Evolutionary conservation across 345 rosid genomes (phyloP).

Genomic region (Citrus inodora): DNA sequence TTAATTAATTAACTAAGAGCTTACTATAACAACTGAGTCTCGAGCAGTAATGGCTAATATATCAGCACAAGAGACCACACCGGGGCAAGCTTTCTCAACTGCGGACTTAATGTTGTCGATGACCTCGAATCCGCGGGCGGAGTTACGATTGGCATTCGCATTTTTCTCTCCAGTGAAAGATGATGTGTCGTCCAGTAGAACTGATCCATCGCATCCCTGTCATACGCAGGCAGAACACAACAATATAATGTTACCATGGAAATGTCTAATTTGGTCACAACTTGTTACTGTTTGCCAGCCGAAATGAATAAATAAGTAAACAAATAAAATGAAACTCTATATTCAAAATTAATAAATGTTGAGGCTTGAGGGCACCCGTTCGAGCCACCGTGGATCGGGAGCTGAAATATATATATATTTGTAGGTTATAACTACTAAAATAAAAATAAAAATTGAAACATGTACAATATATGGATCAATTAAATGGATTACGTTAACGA

Average conservation of each 20-base stretch:
- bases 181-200: slow-evolving; percentile 76
- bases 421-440: too few species aligned
- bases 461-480: too few species aligned
- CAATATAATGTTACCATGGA: neutral
- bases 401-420: too few species aligned
- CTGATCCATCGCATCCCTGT: slow-evolving; percentile 87
- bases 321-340: too few species aligned
- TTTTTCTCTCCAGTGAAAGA: slow-evolving; percentile 76
- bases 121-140: slow-evolving; percentile 73
- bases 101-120: slow-evolving; percentile 69
- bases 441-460: too few species aligned
- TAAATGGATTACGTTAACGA: slow-evolving; percentile 60
- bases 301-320: too few species aligned
- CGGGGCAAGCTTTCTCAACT: slow-evolving; percentile 74
- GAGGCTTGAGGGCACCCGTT: too few species aligned
- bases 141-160: slow-evolving; percentile 60
- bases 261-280: neutral
- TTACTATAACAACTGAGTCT: slow-evolving; percentile 57
- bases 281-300: neutral
- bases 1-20: neutral
- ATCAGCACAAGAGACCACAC: slow-evolving; percentile 89
- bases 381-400: too few species aligned
- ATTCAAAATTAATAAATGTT: too few species aligned
- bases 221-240: neutral
- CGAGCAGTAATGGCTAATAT: slow-evolving; percentile 66